These are phyloP conservation scores for Vigna hirtella DNA, from an alignment of 306 rosid genomes.

Conservation along the genomic window DNA sequence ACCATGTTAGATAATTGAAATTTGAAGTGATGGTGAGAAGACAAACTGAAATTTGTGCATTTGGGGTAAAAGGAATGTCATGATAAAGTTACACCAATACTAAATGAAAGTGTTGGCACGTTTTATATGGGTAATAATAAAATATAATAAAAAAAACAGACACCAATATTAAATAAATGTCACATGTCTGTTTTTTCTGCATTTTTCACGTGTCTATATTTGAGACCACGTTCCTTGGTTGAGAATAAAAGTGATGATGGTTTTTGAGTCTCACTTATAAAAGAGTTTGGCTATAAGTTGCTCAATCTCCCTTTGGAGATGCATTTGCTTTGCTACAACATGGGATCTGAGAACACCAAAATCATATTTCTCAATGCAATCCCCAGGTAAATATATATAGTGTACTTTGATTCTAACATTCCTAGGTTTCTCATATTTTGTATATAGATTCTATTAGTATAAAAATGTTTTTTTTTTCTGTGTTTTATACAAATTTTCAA, in stretches of 20 bases:
- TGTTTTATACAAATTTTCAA: not conserved
- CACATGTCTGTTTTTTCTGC: not conserved
- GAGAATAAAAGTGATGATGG: constrained; percentile 52
- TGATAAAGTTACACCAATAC: no score
- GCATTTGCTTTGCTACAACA: constrained; percentile 49
- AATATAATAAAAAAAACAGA: constrained; percentile 32
- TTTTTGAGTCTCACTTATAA: constrained; percentile 45
- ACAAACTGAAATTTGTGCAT: not conserved
- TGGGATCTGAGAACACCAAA: constrained; percentile 43
- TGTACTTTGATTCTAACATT: constrained; percentile 35
- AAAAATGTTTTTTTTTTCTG: not conserved
- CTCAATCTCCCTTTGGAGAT: constrained; percentile 44
- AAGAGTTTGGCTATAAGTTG: constrained; percentile 47
- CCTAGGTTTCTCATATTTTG: not conserved
- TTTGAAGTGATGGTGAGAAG: no score
- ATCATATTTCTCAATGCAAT: constrained; percentile 43
- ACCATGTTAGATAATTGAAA: not conserved
- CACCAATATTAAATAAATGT: constrained; percentile 27
- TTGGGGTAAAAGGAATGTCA: no score
- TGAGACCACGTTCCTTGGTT: constrained; percentile 70
- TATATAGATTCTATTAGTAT: not conserved
- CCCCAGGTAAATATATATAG: constrained; percentile 43
- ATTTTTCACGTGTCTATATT: constrained; percentile 17
- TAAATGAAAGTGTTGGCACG: constrained; percentile 37
- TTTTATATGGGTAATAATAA: constrained; percentile 9